A percentile compares a stretch with the other conserved stretches of the same genome.
Conservation (phyloP, 140 eudicot genomes). For the Oenanthe javanica region DNA sequence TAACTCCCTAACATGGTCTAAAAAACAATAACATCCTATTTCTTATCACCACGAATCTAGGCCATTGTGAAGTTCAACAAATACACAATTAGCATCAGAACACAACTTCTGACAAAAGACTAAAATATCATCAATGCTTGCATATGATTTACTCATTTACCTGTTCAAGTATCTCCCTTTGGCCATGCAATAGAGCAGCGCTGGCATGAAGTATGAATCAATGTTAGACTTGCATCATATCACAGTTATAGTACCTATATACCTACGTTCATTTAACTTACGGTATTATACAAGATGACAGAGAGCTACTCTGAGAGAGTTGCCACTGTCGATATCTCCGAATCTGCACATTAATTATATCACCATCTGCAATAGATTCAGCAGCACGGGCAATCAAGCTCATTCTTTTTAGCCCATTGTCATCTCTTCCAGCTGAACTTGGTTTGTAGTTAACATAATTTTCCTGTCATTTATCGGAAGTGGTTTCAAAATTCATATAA, state of each 20-base stretch:
- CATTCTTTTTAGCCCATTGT: slow-evolving; percentile 73
- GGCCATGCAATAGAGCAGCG: slow-evolving; percentile 81
- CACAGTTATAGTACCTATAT: background rate
- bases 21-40: background rate
- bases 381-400: slow-evolving; percentile 81
- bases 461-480: slow-evolving; percentile 47
- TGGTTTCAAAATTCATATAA: background rate
- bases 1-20: background rate
- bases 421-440: slow-evolving; percentile 74
- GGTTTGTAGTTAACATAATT: slow-evolving; percentile 88
- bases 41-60: background rate
- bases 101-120: background rate
- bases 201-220: slow-evolving; percentile 23
- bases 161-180: slow-evolving; percentile 64
- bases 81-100: background rate
- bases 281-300: slow-evolving; percentile 78
- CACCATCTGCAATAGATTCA: slow-evolving; percentile 94
- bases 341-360: slow-evolving; percentile 83
- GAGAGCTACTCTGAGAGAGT: slow-evolving; percentile 66
- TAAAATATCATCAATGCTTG: background rate
- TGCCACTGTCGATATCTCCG: slow-evolving; percentile 94
- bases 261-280: slow-evolving; percentile 32
- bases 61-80: background rate
- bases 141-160: slow-evolving; percentile 22
- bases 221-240: background rate